phyloP scores from a whole-genome alignment of 2,329 filamentous ascomycete genomes.

The Hypoxylon sp. region DNA sequence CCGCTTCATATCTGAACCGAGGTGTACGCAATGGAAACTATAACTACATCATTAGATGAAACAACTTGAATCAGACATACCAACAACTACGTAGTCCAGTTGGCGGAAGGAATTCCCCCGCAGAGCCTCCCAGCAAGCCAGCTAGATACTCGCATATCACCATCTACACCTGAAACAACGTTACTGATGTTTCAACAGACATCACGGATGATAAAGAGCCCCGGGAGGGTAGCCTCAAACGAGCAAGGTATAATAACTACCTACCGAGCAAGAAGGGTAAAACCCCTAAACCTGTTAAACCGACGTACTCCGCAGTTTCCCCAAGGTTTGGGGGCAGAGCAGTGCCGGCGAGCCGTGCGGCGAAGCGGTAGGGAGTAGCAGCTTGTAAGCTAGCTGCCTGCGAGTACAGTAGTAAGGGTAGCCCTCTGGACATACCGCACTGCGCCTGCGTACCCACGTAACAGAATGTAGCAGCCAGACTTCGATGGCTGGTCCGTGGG shows the following conservation, averaged over 20 bases:
- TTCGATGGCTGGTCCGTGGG: neutral
- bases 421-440: neutral
- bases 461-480: constrained; percentile 13
- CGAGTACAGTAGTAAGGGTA: neutral
- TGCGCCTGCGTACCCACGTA: constrained; percentile 6
- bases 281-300: constrained; percentile 19
- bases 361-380: neutral
- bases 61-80: neutral
- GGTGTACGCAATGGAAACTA: neutral
- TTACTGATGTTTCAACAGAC: neutral
- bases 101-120: neutral
- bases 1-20: too few relatives aligned
- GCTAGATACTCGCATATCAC: neutral
- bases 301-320: constrained; percentile 33
- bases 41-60: neutral
- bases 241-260: too few relatives aligned
- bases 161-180: neutral
- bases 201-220: neutral
- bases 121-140: neutral
- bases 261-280: neutral
- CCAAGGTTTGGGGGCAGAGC: too few relatives aligned
- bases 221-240: neutral
- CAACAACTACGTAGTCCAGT: neutral
- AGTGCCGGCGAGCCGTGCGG: too few relatives aligned
- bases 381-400: too few relatives aligned